These are phyloP conservation scores for Aspergillus flavus DNA, from an alignment of 2,329 filamentous ascomycete genomes.

Conservation along the genomic window DNA sequence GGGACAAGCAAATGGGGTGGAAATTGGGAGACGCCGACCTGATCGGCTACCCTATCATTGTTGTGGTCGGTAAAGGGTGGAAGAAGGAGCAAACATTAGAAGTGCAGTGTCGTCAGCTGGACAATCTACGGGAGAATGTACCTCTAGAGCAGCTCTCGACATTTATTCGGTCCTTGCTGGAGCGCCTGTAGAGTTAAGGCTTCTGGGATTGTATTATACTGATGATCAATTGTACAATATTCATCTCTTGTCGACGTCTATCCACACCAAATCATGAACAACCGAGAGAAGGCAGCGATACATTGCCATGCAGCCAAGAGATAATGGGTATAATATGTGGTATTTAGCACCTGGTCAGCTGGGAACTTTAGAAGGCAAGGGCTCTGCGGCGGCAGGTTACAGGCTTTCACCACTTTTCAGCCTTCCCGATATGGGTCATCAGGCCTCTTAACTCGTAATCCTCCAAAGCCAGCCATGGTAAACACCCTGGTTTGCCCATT, in stretches of 20 bases:
- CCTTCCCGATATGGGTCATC: background rate
- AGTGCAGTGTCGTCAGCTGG: slow-evolving; percentile 74
- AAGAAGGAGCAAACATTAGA: slow-evolving; percentile 62
- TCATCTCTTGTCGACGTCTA: background rate
- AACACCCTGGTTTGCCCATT: too few relatives aligned
- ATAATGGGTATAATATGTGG: background rate
- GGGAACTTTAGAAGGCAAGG: background rate
- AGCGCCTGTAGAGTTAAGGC: slow-evolving; percentile 47
- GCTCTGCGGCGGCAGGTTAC: background rate
- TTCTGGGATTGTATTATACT: slow-evolving; percentile 8
- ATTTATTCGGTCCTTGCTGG: slow-evolving; percentile 53
- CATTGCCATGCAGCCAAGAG: background rate
- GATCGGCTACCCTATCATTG: slow-evolving; percentile 81
- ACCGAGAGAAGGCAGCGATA: background rate
- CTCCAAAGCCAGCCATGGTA: too few relatives aligned
- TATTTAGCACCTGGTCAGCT: background rate
- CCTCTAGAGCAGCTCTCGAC: slow-evolving; percentile 51
- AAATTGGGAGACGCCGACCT: slow-evolving; percentile 89
- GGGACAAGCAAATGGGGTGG: slow-evolving; percentile 70
- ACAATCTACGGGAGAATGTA: slow-evolving; percentile 61
- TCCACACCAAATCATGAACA: background rate
- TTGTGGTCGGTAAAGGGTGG: slow-evolving; percentile 78
- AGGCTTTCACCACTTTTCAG: background rate
- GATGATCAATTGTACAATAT: slow-evolving; percentile 8
- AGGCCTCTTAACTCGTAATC: background rate